These are phyloP conservation scores for Akanthomyces dipterigenus DNA, from an alignment of 2,329 filamentous ascomycete species.

Conservation along the genomic window DNA sequence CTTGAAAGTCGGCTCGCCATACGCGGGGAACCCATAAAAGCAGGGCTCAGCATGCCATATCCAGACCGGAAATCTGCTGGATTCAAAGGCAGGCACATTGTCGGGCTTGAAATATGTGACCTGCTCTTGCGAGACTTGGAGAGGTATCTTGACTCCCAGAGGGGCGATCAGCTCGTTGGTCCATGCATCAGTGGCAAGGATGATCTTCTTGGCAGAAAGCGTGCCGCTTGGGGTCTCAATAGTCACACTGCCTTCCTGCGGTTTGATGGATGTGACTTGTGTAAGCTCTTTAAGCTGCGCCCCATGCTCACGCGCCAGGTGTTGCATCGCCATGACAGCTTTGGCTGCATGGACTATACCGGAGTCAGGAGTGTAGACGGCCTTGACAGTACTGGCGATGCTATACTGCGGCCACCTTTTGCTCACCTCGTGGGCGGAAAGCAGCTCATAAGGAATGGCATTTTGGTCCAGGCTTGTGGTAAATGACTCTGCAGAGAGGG, in stretches of 20 bases:
- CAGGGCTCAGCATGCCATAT: conserved; percentile 11
- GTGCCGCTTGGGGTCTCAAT: conserved; percentile 10
- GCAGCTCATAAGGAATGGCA: conserved; percentile 17
- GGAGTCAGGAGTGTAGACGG: conserved; percentile 20
- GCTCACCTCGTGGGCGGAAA: conserved; percentile 13
- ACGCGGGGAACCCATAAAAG: conserved; percentile 15
- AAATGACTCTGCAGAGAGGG: not conserved
- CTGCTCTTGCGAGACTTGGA: conserved; percentile 10
- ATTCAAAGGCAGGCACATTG: not conserved
- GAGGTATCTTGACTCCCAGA: conserved; percentile 21
- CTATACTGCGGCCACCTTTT: conserved; percentile 19
- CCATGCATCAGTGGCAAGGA: conserved; percentile 15
- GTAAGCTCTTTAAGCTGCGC: conserved; percentile 12
- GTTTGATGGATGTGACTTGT: not conserved
- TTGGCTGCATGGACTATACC: conserved; percentile 17
- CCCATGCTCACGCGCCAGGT: conserved; percentile 8
- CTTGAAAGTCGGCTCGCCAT: conserved; percentile 15
- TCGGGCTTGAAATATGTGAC: conserved; percentile 15
- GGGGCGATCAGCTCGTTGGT: conserved; percentile 12
- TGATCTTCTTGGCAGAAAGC: conserved; percentile 10
- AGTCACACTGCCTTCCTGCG: not conserved
- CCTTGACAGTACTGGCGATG: conserved; percentile 12
- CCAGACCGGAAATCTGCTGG: conserved; percentile 13
- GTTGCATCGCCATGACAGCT: conserved; percentile 14
- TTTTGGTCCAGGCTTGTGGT: conserved; percentile 10